Percentiles rank a stretch among this genome's conserved stretches.
Conservation (phyloP, 2,329 filamentous ascomycete species). For the Colletotrichum sp. region DNA sequence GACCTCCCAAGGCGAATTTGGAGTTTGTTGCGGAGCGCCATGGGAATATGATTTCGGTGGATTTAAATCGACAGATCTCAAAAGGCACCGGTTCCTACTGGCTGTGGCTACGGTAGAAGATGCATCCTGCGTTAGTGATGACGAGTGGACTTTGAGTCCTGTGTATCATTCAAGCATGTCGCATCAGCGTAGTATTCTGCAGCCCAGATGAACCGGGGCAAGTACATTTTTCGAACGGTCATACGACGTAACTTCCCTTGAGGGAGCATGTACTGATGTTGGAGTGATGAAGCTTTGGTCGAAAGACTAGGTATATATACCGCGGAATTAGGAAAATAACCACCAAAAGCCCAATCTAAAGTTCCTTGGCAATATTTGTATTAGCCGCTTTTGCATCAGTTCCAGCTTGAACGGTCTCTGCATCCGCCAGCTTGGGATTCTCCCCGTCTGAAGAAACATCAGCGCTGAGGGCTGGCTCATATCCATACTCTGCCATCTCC, state of each 20-base stretch:
- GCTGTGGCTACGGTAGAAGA: background rate
- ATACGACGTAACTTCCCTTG: background rate
- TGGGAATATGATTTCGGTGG: background rate
- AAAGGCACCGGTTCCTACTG: background rate
- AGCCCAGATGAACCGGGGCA: background rate
- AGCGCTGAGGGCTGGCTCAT: background rate
- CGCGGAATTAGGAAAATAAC: background rate
- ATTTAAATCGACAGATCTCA: background rate
- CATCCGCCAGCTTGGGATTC: background rate
- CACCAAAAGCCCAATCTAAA: background rate
- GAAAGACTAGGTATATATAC: background rate
- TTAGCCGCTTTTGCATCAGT: background rate
- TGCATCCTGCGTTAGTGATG: background rate
- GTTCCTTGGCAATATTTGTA: background rate
- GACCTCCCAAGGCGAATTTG: background rate
- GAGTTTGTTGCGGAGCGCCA: background rate
- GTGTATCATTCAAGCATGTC: background rate
- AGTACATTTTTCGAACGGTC: background rate
- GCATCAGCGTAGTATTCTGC: background rate
- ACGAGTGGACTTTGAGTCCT: background rate
- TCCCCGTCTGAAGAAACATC: background rate
- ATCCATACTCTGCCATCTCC: constrained; percentile 23
- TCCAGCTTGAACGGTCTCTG: background rate
- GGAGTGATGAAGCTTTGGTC: background rate
- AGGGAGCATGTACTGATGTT: background rate